Evolutionary conservation across 2,329 filamentous ascomycete genomes (phyloP).

Genomic region (Periconia sp.): DNA sequence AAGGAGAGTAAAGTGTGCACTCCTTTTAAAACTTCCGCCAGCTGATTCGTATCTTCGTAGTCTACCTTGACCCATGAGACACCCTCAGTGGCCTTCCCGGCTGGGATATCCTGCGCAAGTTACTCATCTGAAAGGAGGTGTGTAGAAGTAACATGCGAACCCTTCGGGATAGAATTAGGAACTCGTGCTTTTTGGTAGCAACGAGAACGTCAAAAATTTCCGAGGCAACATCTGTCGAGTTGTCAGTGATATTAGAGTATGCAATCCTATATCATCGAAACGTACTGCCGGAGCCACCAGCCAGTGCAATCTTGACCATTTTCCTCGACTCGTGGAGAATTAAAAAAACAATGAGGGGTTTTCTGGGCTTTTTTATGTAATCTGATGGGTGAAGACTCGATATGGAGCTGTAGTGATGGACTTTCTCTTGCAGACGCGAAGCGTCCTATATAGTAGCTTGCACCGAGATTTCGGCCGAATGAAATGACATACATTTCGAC

Average conservation of each 20-base stretch:
- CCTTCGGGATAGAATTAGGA: constrained; percentile 53
- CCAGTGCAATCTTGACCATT: constrained; percentile 23
- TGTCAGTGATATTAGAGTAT: not conserved
- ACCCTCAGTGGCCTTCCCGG: not conserved
- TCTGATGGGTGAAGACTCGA: no score
- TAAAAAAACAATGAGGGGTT: no score
- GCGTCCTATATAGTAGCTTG: no score
- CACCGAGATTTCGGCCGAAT: no score
- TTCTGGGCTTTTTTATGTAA: no score
- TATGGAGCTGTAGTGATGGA: no score
- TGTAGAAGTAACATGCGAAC: constrained; percentile 6
- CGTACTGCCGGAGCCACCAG: constrained; percentile 17
- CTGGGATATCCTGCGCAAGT: not conserved
- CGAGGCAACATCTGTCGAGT: constrained; percentile 52
- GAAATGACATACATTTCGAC: no score
- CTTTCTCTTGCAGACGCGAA: no score
- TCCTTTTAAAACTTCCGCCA: constrained; percentile 45
- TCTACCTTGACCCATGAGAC: constrained; percentile 3
- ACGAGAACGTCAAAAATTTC: constrained; percentile 60
- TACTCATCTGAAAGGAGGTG: no score
- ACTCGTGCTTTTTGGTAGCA: constrained; percentile 56
- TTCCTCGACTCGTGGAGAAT: no score
- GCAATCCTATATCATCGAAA: not conserved
- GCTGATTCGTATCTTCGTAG: constrained; percentile 10
- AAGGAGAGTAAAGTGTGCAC: constrained; percentile 62